Evolutionary conservation across 345 rosid genomes (phyloP).

Genomic region (Erodium maritimum): DNA sequence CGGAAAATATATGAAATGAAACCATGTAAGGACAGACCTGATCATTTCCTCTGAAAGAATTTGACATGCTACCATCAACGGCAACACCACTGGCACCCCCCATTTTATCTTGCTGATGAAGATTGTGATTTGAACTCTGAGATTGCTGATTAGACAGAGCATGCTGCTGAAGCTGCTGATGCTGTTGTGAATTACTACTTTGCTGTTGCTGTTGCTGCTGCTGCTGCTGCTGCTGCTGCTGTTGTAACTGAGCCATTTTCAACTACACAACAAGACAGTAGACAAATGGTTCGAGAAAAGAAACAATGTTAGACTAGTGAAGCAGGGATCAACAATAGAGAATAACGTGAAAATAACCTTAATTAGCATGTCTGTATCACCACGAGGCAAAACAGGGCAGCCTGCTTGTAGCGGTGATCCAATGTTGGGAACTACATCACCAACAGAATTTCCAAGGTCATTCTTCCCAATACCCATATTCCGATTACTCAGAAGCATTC

Average conservation of each 20-base stretch:
- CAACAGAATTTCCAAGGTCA: conserved; percentile 54
- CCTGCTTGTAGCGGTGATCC: conserved; percentile 64
- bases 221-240: conserved; percentile 37
- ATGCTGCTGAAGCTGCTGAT: conserved; percentile 50
- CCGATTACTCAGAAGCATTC: conserved; percentile 60
- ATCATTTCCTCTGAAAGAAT: conserved; percentile 89
- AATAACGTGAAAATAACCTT: conserved; percentile 32
- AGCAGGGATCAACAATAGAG: too few species aligned
- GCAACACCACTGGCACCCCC: conserved; percentile 59
- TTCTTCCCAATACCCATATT: conserved; percentile 60
- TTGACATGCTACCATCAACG: conserved; percentile 77
- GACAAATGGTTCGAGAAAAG: too few species aligned
- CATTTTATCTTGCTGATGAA: conserved; percentile 80
- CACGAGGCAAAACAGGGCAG: conserved; percentile 38
- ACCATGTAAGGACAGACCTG: conserved; percentile 55
- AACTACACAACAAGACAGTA: conserved; percentile 22
- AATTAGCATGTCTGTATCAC: conserved; percentile 52
- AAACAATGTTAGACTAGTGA: too few species aligned
- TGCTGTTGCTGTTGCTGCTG: conserved; percentile 46
- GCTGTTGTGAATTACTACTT: conserved; percentile 5
- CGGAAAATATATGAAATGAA: background rate
- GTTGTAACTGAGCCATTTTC: conserved; percentile 59
- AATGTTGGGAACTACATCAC: conserved; percentile 56
- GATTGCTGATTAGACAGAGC: conserved; percentile 59
- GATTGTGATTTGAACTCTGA: conserved; percentile 56